Base-by-base conservation (phyloP, 164 flowering plant species). In the Nelumbo lutea region DNA sequence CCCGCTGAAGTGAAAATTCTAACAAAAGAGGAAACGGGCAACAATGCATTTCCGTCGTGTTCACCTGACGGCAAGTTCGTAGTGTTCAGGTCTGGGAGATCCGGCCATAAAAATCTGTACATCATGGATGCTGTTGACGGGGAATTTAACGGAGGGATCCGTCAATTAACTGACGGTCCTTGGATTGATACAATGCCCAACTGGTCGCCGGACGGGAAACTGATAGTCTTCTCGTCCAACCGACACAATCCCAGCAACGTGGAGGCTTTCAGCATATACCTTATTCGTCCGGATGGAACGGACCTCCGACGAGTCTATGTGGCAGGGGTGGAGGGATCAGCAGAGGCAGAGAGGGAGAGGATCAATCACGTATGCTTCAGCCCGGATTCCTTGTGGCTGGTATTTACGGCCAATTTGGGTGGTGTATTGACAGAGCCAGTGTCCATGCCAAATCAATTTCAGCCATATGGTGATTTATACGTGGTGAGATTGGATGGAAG, bases 131-230 rank as follows among this genome's bases (percentile, higher is more conserved):
- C 98, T 42, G 81, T 85, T 5, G 61, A 88, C 14, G 98, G 96
- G 5, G 98, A 90, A 66, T 69, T 79, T 8, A 65, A 78, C 48
- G 88, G 86, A 1, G 89, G 77, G 14, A 80, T 91, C 64, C 87
- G 89, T 10, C 90, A 59, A 67, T 73, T 93, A 66, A 93, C 98
- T 8, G 82, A 89, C 0, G 97, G 97, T 1, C 82, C 88, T 9
- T 93, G 96, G 89, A 93, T 85, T 8, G 98, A 93, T 66, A 93
- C 98, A 1, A 93, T 93, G 98, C 97, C 97, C 1, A 75, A 75
- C 69, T 93, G 98, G 97, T 93, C 97, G 1, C 94, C 96, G 0
- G 85, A 80, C 38, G 97, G 98, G 2, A 78, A 90, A 45, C 75
- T 85, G 45, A 91, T 94, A 1, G 96, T 91, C 0, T 94, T 91